phyloP scores from a whole-genome alignment of 768 basidiomycete species.

The Russula dissimulans region DNA sequence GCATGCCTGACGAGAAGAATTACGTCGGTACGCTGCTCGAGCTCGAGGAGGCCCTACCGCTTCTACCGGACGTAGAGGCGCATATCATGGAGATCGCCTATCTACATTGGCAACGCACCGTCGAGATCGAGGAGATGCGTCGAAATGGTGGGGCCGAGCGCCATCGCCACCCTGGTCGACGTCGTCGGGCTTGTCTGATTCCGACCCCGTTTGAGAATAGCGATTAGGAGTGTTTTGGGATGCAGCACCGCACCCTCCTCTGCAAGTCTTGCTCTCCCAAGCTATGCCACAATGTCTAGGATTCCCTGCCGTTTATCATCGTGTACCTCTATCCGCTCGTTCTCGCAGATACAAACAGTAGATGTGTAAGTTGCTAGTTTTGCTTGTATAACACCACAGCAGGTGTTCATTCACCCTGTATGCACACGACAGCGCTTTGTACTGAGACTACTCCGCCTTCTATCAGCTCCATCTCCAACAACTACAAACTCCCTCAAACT shows the following conservation, averaged over 20 bases:
- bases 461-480: too few species aligned
- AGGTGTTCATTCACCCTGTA: too few species aligned
- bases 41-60: conserved; percentile 35
- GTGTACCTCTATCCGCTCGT: neutral
- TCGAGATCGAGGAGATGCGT: neutral
- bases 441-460: too few species aligned
- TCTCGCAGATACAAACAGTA: neutral
- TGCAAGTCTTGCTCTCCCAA: too few species aligned
- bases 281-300: too few species aligned
- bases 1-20: conserved; percentile 47
- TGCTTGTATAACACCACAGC: too few species aligned
- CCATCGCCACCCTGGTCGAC: neutral
- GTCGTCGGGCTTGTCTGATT: neutral
- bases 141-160: neutral
- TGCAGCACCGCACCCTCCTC: too few species aligned
- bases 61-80: conserved; percentile 25
- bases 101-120: conserved; percentile 25
- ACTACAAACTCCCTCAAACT: too few species aligned
- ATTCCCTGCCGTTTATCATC: neutral
- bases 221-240: neutral
- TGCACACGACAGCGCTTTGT: too few species aligned
- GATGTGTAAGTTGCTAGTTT: neutral
- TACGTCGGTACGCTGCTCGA: conserved; percentile 37
- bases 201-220: neutral
- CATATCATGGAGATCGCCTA: conserved; percentile 34